Percentiles rank a stretch among this genome's conserved stretches.
Evolutionary conservation across 331 rosid species (phyloP).

Genomic region (Spiraea crenata): DNA sequence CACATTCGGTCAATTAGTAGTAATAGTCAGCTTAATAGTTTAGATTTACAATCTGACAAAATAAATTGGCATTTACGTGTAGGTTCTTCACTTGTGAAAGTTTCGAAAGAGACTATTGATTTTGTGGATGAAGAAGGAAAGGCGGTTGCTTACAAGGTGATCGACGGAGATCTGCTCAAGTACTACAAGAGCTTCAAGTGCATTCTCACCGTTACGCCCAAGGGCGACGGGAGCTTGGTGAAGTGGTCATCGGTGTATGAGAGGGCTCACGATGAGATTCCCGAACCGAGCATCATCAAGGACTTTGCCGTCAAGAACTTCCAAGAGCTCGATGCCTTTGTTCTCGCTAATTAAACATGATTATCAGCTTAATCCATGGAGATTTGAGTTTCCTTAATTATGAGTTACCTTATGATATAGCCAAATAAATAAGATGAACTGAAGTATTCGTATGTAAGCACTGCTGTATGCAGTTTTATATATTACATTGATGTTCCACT

Average conservation of each 20-base stretch:
- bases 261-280: slow-evolving; percentile 49
- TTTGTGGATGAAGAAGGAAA: slow-evolving; percentile 54
- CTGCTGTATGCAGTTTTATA: too few species aligned
- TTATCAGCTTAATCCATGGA: background rate
- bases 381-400: slow-evolving; percentile 2
- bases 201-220: slow-evolving; percentile 37
- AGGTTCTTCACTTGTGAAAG: slow-evolving; percentile 63
- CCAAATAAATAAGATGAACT: slow-evolving; percentile 11
- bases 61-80: too few species aligned
- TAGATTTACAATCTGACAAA: too few species aligned
- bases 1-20: too few species aligned
- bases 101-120: slow-evolving; percentile 57
- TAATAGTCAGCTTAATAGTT: too few species aligned
- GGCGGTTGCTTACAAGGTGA: slow-evolving; percentile 46
- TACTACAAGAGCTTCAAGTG: slow-evolving; percentile 68
- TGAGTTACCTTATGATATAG: background rate
- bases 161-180: slow-evolving; percentile 74
- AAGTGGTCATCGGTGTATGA: slow-evolving; percentile 68
- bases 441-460: background rate
- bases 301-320: slow-evolving; percentile 79
- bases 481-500: too few species aligned
- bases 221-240: slow-evolving; percentile 55
- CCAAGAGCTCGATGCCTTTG: slow-evolving; percentile 59
- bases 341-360: slow-evolving; percentile 23
- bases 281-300: slow-evolving; percentile 61